Evolutionary conservation across 1,139 yeast genomes (phyloP), one percentile per base, ranked within the genome.

Genomic region (Taiozyma sp.): DNA sequence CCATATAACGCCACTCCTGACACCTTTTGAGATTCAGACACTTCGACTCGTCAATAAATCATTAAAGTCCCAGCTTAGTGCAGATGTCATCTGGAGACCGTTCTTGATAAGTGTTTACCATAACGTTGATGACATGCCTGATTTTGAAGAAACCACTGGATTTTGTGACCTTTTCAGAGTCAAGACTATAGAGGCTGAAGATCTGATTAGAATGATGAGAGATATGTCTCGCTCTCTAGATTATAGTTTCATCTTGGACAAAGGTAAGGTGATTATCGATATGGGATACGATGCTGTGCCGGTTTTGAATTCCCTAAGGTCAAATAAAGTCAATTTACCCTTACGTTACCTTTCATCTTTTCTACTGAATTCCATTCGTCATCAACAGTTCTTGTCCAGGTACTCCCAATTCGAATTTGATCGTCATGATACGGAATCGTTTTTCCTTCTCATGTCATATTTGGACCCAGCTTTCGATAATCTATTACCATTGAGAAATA

Each of bases 391-490:
- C 30, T 19, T 49, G 6, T 29, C 29, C 37, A 14, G 10, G 14
- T 22, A 43, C 13, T 11, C 21, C 2, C 26, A 39, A n/a, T 34
- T 16, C 4, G 26, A 26, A 14, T 39, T 39, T n/a, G 49, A 50
- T 37, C 24, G 19, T 24, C 24, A 37, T 35, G 48, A 48, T 29
- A 41, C 40, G 5, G 51, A 50, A 21, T 46, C 39, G 5, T 51
- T 35, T 3, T 53, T 46, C 11, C 43, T 51, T 14, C 28, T 46
- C 1, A 6, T 57, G 28, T 46, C 52, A 22, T 42, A 45, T 7
- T 40, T 56, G 4, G 64, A 61, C 42, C 49, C 55, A 4, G 53
- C 57, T 11, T 59, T 50, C 46, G 62, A 59, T 43, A 35, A 45
- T 8, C 35, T 61, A 10, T 24, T 56, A 7, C 55, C 56, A 3